Percentiles rank a stretch among this genome's conserved stretches.
Evolutionary conservation across 345 rosid species (phyloP).

Genomic region (Arabis alpina): DNA sequence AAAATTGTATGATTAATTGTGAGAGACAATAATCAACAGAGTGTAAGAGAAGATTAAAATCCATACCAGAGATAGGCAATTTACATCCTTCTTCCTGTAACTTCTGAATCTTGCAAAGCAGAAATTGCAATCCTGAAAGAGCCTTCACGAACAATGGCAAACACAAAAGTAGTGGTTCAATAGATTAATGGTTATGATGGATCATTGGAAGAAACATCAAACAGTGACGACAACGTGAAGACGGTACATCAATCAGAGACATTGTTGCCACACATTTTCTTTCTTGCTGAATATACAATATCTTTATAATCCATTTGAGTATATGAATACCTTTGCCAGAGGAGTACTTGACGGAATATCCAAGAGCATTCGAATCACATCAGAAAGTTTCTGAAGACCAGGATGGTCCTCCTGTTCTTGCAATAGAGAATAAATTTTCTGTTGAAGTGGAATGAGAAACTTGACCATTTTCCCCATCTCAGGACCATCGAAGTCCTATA

Average conservation of each 20-base stretch:
- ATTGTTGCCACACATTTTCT: conserved; percentile 21
- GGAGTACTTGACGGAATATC: conserved; percentile 74
- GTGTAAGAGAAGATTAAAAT: conserved; percentile 13
- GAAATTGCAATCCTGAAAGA: conserved; percentile 82
- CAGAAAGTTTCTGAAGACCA: conserved; percentile 74
- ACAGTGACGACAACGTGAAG: background rate
- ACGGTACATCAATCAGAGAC: background rate
- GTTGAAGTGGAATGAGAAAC: conserved; percentile 57
- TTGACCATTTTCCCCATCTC: conserved; percentile 75
- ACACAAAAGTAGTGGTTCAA: conserved; percentile 25
- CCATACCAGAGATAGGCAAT: conserved; percentile 69
- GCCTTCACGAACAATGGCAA: conserved; percentile 55
- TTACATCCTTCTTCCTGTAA: conserved; percentile 73
- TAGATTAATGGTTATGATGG: conserved; percentile 7
- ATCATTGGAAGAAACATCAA: conserved; percentile 2
- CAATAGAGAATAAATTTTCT: conserved; percentile 52
- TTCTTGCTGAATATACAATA: conserved; percentile 10
- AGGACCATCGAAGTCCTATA: conserved; percentile 76
- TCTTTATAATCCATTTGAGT: background rate
- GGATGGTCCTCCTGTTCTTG: conserved; percentile 82
- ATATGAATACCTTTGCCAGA: conserved; percentile 72
- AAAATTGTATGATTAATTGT: background rate
- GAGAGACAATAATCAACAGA: conserved; percentile 12
- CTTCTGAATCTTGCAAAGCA: conserved; percentile 58
- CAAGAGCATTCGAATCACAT: conserved; percentile 73